Conservation (phyloP, 2,329 filamentous ascomycete species). For the Orbilia brochopaga region DNA sequence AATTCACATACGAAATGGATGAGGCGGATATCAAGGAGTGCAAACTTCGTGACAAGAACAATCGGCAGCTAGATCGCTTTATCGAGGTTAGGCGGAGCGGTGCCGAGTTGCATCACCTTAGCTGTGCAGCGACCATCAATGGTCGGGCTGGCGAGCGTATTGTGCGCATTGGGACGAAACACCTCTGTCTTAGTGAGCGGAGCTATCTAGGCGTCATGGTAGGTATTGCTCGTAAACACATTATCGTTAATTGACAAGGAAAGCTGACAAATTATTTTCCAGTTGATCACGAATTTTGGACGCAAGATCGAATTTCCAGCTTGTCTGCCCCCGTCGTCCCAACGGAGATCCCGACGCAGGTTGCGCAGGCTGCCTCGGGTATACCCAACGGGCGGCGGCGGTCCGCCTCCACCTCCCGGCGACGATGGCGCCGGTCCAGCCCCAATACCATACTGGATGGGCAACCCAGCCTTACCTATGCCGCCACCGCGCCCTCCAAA, state of each 20-base stretch:
- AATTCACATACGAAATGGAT: conserved; percentile 50
- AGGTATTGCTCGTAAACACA: conserved; percentile 1
- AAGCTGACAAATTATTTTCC: conserved; percentile 11
- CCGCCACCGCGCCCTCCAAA: conserved; percentile 8
- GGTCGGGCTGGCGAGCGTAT: conserved; percentile 40
- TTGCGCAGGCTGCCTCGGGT: conserved; percentile 39
- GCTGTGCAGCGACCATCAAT: conserved; percentile 38
- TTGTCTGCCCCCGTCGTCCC: conserved; percentile 33
- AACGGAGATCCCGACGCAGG: conserved; percentile 34
- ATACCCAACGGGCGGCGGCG: conserved; percentile 35
- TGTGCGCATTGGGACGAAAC: conserved; percentile 39
- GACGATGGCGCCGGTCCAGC: conserved; percentile 37
- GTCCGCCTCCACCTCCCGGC: conserved; percentile 17
- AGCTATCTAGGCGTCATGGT: conserved; percentile 48
- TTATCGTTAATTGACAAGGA: background rate
- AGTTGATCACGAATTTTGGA: conserved; percentile 49
- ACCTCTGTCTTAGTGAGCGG: conserved; percentile 44
- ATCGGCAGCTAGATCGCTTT: conserved; percentile 20
- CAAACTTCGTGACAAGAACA: conserved; percentile 21
- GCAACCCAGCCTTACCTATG: conserved; percentile 13
- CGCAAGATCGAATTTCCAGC: conserved; percentile 49
- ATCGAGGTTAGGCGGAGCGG: conserved; percentile 41
- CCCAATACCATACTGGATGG: conserved; percentile 19
- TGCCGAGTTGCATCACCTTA: conserved; percentile 40
- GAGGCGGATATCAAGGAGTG: conserved; percentile 42